These are phyloP conservation scores for Aspergillus funiculosus DNA, from an alignment of 495 filamentous ascomycete species.

Conservation along the genomic window DNA sequence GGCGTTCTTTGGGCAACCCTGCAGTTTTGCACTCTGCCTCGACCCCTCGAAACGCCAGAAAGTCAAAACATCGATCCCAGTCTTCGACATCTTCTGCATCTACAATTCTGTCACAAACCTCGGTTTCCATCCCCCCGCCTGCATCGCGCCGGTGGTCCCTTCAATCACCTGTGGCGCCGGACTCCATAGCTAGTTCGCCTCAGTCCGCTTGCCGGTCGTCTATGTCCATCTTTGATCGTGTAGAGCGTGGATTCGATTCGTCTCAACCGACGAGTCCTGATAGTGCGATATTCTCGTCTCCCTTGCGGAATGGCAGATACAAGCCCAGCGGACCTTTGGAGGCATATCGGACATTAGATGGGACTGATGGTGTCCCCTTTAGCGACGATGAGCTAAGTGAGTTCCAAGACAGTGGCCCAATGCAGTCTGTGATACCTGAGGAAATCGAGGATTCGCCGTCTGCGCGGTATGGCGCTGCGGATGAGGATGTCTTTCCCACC, in stretches of 20 bases:
- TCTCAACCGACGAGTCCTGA: constrained; percentile 73
- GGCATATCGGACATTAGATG: constrained; percentile 12
- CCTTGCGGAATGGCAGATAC: constrained; percentile 37
- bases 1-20: constrained; percentile 51
- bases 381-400: constrained; percentile 24
- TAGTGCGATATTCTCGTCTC: constrained; percentile 53
- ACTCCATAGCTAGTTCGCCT: constrained; percentile 79
- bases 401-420: constrained; percentile 14
- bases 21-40: constrained; percentile 55
- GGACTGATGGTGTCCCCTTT: constrained; percentile 16
- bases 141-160: constrained; percentile 57
- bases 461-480: constrained; percentile 6
- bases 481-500: constrained; percentile 24
- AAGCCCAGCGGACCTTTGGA: constrained; percentile 42
- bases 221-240: constrained; percentile 65
- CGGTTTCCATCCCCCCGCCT: constrained; percentile 52
- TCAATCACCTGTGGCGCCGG: constrained; percentile 55
- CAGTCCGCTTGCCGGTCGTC: constrained; percentile 66
- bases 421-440: constrained; percentile 39
- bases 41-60: constrained; percentile 35
- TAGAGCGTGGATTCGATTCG: constrained; percentile 48
- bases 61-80: constrained; percentile 35
- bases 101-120: constrained; percentile 58
- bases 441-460: constrained; percentile 35
- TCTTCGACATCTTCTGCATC: constrained; percentile 47